A percentile compares a stretch with the other conserved stretches of the same genome.
phyloP scores from a whole-genome alignment of 164 flowering plant species.

The Magnolia officinalis region DNA sequence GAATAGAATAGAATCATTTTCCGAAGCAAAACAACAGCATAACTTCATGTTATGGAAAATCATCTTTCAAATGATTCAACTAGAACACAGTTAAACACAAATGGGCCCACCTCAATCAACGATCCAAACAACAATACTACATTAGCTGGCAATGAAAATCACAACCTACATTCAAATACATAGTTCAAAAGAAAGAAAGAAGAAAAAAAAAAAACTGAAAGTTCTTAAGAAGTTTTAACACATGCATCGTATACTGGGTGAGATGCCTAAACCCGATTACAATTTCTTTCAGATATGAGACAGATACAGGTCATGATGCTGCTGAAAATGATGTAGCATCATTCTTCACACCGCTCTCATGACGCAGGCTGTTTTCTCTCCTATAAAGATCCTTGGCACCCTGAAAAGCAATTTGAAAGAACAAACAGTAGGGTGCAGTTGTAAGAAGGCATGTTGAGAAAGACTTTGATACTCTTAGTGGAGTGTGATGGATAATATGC shows the following conservation, averaged over 20 bases:
- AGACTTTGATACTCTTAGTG: too few species aligned
- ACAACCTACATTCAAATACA: neutral
- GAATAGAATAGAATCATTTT: too few species aligned
- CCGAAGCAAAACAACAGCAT: too few species aligned
- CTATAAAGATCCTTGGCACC: constrained; percentile 70
- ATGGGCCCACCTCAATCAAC: too few species aligned
- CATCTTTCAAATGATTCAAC: too few species aligned
- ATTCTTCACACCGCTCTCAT: constrained; percentile 13
- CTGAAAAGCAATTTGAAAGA: constrained; percentile 29
- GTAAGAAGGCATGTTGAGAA: too few species aligned
- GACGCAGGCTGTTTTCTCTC: constrained; percentile 72
- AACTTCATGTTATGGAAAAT: too few species aligned
- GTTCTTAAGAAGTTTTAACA: neutral
- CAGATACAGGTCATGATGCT: neutral
- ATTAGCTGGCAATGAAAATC: neutral
- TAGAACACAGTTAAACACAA: too few species aligned
- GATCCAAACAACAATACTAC: too few species aligned
- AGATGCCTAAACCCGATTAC: neutral
- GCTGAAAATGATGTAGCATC: constrained; percentile 13
- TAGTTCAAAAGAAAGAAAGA: neutral
- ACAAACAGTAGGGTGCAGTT: too few species aligned
- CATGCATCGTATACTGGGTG: neutral
- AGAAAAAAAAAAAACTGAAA: neutral
- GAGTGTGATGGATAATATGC: too few species aligned
- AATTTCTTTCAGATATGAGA: neutral